Evolutionary conservation across 495 filamentous ascomycete genomes (phyloP), one percentile per base, ranked within the genome.

Genomic region (Podospora australis): DNA sequence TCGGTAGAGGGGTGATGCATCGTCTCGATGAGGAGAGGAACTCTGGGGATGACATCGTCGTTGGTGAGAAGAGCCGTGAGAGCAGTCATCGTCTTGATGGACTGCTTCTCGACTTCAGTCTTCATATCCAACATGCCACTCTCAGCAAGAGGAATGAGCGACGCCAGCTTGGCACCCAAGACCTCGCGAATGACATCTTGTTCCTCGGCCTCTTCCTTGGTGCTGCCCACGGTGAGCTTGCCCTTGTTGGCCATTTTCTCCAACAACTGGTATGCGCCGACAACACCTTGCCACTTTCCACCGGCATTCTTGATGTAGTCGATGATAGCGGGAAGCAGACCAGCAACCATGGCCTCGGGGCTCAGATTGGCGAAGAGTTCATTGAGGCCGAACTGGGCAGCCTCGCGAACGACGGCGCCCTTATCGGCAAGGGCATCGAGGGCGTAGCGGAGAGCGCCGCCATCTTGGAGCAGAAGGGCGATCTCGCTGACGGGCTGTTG

Each of bases 41-140:
- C 94, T 54, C 91, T 82, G 23, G 90, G 90, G 28, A 83, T 83
- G 25, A 99, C 89, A 67, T 99, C 92, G 68, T 99, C 92, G 71
- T 99, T 99, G 56, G 88, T 89, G 26, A 99, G 79, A 2, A 99
- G 80, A 9, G 87, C 87, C 9, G 89, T 94, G 32, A 99, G 69
- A 22, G 87, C 86, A 49, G 78, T 87, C 89, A 97, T 96, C 9
- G 90, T 86, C 70, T 88, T 87, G 66, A 83, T 68, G 19, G 94
- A 83, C 68, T 90, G 85, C 71, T 95, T 96, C 56, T 83, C 80
- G 39, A 86, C 90, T 52, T 98, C 92, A 46, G 72, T 57, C 74
- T 97, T 99, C 53, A 99, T 72, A 66, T 99, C 94, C 63, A 95
- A 87, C 90, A 99, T 96, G 51, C 88, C 90, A 39, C 73, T 75